These are phyloP conservation scores for Phoenix dactylifera DNA, from an alignment of 176 grass and related monocot genomes.

Conservation along the genomic window DNA sequence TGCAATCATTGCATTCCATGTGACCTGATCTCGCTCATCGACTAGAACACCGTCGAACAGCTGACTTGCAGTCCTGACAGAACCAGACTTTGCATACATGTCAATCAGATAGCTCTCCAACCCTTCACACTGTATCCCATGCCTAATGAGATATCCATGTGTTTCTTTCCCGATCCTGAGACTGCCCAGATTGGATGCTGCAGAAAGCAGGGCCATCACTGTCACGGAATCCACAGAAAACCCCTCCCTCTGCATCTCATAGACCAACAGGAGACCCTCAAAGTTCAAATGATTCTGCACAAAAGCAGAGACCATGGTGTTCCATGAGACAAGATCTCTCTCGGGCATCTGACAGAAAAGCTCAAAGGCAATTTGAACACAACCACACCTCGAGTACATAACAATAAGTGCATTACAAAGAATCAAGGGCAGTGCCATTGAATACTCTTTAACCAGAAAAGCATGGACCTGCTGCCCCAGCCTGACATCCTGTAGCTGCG, in stretches of 20 bases:
- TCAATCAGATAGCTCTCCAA: constrained; percentile 91
- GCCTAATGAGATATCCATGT: constrained; percentile 69
- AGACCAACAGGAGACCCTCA: constrained; percentile 58
- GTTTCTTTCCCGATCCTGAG: constrained; percentile 66
- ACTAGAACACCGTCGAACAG: constrained; percentile 44
- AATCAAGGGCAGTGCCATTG: constrained; percentile 37
- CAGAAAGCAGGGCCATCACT: constrained; percentile 56
- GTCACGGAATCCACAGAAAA: constrained; percentile 63
- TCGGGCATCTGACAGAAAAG: constrained; percentile 56
- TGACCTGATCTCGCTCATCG: constrained; percentile 56
- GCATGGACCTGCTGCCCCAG: constrained; percentile 72
- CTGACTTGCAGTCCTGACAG: constrained; percentile 46
- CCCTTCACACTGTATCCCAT: constrained; percentile 51
- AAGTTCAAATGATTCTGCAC: constrained; percentile 83
- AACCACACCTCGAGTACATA: constrained; percentile 72
- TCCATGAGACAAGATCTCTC: constrained; percentile 91
- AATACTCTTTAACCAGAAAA: constrained; percentile 54
- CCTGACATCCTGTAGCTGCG: constrained; percentile 57
- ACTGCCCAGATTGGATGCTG: constrained; percentile 67
- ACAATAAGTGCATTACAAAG: constrained; percentile 71
- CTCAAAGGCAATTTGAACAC: constrained; percentile 52
- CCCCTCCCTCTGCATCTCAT: constrained; percentile 78
- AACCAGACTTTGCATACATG: constrained; percentile 89
- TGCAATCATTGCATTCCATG: constrained; percentile 94
- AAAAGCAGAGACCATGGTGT: constrained; percentile 84